These are phyloP conservation scores for Tetrahymena malaccensis DNA, from an alignment of 73 alveolate genomes.

Conservation along the genomic window DNA sequence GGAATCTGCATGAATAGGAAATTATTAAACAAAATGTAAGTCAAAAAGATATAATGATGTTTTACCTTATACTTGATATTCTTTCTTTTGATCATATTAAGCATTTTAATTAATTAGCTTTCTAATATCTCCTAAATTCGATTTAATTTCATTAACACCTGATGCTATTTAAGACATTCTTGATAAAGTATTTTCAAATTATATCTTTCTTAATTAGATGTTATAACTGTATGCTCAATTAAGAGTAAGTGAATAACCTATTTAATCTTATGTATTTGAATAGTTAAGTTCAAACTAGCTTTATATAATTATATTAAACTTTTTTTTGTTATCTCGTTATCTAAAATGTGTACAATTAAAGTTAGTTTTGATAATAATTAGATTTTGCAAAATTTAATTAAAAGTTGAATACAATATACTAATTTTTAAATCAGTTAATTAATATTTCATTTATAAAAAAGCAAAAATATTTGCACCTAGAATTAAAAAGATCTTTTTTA, in stretches of 20 bases:
- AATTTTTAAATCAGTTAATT: background rate
- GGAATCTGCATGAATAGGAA: background rate
- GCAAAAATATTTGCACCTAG: background rate
- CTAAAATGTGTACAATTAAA: background rate
- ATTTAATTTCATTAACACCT: background rate
- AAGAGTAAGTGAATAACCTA: no score
- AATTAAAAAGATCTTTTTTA: background rate
- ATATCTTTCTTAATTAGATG: background rate
- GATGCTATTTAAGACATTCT: background rate
- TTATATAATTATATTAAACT: no score
- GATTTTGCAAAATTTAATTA: background rate
- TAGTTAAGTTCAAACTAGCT: background rate
- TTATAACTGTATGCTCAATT: no score
- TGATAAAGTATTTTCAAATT: background rate
- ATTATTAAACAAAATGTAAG: background rate
- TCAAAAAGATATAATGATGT: background rate
- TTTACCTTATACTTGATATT: slow-evolving; percentile 34
- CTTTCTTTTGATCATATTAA: slow-evolving; percentile 40
- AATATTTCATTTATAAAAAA: no score
- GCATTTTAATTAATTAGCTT: background rate
- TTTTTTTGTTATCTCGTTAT: background rate
- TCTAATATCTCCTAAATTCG: background rate
- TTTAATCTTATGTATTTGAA: no score
- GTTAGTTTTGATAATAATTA: background rate
- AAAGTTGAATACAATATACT: background rate